Base-by-base conservation (phyloP, 805 yeast genomes). In the Pichia cabralensis region DNA sequence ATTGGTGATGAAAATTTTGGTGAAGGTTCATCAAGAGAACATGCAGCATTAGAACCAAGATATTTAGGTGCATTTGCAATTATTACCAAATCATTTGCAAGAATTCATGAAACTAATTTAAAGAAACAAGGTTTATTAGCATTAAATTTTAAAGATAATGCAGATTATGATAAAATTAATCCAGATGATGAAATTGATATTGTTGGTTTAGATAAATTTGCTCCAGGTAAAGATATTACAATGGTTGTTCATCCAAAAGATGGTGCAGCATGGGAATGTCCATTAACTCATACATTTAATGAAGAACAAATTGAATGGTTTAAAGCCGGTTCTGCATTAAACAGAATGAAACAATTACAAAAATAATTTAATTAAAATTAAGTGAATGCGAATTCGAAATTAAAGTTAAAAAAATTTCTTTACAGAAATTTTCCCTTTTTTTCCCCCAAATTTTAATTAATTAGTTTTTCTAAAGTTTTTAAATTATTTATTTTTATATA, bases 21-120 rank as follows among this genome's bases (percentile, higher is more conserved):
- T 74, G 98, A 89, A 74, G 98, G 98, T 71, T 88, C 96, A 45
- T 89, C 97, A 53, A 85, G 98, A 76, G 98, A 89, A 71, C 98
- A 89, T 64, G 98, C 97, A 60, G 98, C 98, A 53, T 76, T 89
- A 62, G 96, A 88, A 76, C 98, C 98, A 72, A 83, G 98, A 74
- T 92, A 68, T 88, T 75, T 89, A 61, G 96, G 96, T 74, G 97
- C 94, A 56, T 85, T 83, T 60, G 96, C 96, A 53, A 89, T 89
- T 67, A 83, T 89, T 59, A 85, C 96, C 64, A 89, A 85, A 69
- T 88, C 96, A 31, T 92, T 92, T 62, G 97, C 97, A 49, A 84
- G 97, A 72, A 92, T 89, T 57, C 98, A 89, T 72, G 98, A 89
- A 76, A 89, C 98, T 53, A 89, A 89, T 81, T 79, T 89, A 79